Evolutionary conservation across 805 yeast species (phyloP).

Genomic region (Wickerhamiella parazyma): DNA sequence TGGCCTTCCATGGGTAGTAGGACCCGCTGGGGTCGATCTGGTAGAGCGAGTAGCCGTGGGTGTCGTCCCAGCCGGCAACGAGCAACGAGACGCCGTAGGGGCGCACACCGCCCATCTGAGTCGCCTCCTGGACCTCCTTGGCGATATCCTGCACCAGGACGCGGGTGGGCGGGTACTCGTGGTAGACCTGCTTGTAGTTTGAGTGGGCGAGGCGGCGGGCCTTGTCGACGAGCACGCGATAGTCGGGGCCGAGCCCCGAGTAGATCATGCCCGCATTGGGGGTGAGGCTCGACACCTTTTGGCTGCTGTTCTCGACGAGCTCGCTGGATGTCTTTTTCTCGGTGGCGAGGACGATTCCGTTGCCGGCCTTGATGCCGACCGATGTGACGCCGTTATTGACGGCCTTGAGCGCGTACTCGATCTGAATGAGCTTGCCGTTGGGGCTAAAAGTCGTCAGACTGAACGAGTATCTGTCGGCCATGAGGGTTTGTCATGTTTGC

Average conservation of each 20-base stretch:
- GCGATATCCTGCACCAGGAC: slow-evolving; percentile 91
- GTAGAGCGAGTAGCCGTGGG: slow-evolving; percentile 63
- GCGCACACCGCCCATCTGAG: slow-evolving; percentile 96
- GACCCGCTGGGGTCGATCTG: slow-evolving; percentile 98
- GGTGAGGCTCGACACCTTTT: slow-evolving; percentile 71
- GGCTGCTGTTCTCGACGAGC: slow-evolving; percentile 58
- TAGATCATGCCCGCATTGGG: slow-evolving; percentile 96
- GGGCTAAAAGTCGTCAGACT: slow-evolving; percentile 97
- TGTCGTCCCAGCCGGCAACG: slow-evolving; percentile 87
- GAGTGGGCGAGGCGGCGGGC: slow-evolving; percentile 91
- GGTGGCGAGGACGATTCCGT: slow-evolving; percentile 93
- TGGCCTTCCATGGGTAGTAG: slow-evolving; percentile 98
- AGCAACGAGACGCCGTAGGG: slow-evolving; percentile 95
- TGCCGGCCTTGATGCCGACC: slow-evolving; percentile 84
- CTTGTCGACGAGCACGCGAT: slow-evolving; percentile 83
- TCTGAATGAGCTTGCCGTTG: slow-evolving; percentile 94
- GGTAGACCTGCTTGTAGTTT: slow-evolving; percentile 80
- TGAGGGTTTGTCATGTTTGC: slow-evolving; percentile 22
- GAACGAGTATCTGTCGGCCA: slow-evolving; percentile 98
- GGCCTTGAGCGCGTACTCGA: slow-evolving; percentile 93
- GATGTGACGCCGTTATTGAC: slow-evolving; percentile 98
- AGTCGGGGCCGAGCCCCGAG: slow-evolving; percentile 98
- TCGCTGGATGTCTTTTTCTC: slow-evolving; percentile 80
- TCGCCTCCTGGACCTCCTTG: slow-evolving; percentile 94
- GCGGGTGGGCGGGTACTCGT: slow-evolving; percentile 94